A percentile compares a stretch with the other conserved stretches of the same genome.
Evolutionary conservation across 148 eudicot genomes (phyloP).

Genomic region (Silene latifolia): DNA sequence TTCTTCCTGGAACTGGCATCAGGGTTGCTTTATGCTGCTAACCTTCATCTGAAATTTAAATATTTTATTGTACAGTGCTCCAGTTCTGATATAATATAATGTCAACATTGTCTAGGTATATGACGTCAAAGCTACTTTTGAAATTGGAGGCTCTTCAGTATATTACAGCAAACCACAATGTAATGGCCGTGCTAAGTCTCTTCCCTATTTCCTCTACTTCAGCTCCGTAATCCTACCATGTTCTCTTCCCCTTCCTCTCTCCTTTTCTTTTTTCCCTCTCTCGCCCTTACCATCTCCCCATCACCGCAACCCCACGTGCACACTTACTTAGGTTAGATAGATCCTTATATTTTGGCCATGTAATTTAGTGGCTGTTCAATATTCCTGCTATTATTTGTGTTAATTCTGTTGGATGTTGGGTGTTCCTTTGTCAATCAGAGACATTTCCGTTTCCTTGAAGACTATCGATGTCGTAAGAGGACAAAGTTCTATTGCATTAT

Average conservation of each 20-base stretch:
- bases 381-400: constrained; percentile 9
- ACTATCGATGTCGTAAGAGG: constrained; percentile 64
- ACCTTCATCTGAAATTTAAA: not conserved
- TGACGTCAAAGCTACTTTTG: constrained; percentile 77
- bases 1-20: constrained; percentile 82
- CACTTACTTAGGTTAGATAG: not conserved
- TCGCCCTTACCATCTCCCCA: not conserved
- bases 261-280: not conserved
- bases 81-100: constrained; percentile 11
- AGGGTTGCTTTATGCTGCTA: constrained; percentile 51
- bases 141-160: constrained; percentile 81
- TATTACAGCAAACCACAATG: constrained; percentile 69
- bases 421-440: constrained; percentile 38
- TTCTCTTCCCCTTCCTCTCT: not conserved
- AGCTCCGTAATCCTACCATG: not conserved
- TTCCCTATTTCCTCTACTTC: not conserved
- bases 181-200: constrained; percentile 29
- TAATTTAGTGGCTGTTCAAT: not conserved
- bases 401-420: not conserved
- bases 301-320: not conserved
- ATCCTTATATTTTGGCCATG: not conserved
- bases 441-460: constrained; percentile 70
- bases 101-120: constrained; percentile 49
- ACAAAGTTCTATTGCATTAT: constrained; percentile 75
- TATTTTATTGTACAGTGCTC: not conserved